Evolutionary conservation across 345 rosid genomes (phyloP), one percentile per base, ranked within the genome.

Genomic region (Eucalyptus caleyi): DNA sequence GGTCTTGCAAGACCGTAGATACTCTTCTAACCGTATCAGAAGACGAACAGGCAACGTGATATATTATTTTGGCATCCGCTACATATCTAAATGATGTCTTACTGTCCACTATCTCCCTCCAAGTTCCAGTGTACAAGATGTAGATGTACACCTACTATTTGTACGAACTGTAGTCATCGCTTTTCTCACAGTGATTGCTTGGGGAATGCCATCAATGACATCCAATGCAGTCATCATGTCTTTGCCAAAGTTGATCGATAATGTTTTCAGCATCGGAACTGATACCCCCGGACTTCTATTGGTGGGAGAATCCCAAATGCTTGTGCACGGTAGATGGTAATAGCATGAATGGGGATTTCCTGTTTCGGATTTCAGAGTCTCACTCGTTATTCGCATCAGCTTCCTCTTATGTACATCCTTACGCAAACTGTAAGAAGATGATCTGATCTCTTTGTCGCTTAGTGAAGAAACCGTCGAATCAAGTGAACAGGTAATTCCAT

Each of bases 231-330:
- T 95, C 91, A 94, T 92, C 50, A 96, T 96, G 90, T 97, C 98
- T 21, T 95, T 93, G 54, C 95, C 96, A 42, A 96, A 97, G 91
- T 95, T 91, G 2, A 97, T 93, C 6, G 95, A 94, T 19, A 94
- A 95, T 44, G 94, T 98, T 89, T 97, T 95, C 89, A 97, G 91
- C 53, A 89, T 91, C 32, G 96, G 95, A 91, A 95, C 92, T 42
- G 95, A 87, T 19, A 96, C 97, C 92, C 93, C 95, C 92, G 90
- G 95, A 50, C 89, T 91, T 90, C 93, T 94, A 2, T 89, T 88
- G 89, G 93, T 92, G 2, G 98, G 96, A n/a, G 99, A 97, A 92
- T 97, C 96, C 92, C 96, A 95, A 88, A 94, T 97, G 93, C 99
- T 95, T 90, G 94, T 96, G 87, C 96, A 95, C 92, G 93, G 93